Evolutionary conservation across 225 moss, liverwort and hornwort genomes (phyloP), one percentile per base, ranked within the genome.

Genomic region (Bryoerythrophyllum caledonicum): DNA sequence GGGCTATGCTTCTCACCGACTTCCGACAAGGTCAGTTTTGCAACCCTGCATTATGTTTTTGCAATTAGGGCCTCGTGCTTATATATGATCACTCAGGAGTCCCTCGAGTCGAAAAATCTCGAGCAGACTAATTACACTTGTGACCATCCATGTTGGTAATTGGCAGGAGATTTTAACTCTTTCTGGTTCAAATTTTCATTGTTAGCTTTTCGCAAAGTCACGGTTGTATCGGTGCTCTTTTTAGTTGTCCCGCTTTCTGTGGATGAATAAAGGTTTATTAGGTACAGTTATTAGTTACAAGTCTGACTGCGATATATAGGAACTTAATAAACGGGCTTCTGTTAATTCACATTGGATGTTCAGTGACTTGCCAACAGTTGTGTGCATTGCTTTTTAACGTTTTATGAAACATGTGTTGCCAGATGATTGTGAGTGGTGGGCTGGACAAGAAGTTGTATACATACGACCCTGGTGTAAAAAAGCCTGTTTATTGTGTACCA

Each of bases 1-100:
- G 99, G 99, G 65, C 87, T 99, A 78, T 99, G 95, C 83, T 99
- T 99, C 72, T 99, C 99, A n/a, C 99, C 99, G 46, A 90, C 89
- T 52, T 93, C 90, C 75, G 99, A 99, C 85, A 99, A 99, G 99
- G 95, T 99, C 58, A 54, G 74, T 77, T 28, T 58, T 53, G 43
- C 55, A 28, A 74, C 53, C 21, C 26, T 63, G 44, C 24, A 16
- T 77, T 49, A 51, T 70, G 32, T 13, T 55, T 32, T 81, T 25
- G 66, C 66, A 70, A 67, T 26, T 78, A 71, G 26, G 49, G 27
- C n/a, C 57, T 71, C 3, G 8, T 71, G 55, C 57, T 75, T 32
- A 21, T 7, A 38, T 63, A 41, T 19, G 27, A 46, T 60, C 20
- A 30, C 28, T 25, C 0, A 4, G 56, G 67, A 40, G 21, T 49